Evolutionary conservation across 169 alveolate species (phyloP).

Genomic region (Plasmodium coatneyi): DNA sequence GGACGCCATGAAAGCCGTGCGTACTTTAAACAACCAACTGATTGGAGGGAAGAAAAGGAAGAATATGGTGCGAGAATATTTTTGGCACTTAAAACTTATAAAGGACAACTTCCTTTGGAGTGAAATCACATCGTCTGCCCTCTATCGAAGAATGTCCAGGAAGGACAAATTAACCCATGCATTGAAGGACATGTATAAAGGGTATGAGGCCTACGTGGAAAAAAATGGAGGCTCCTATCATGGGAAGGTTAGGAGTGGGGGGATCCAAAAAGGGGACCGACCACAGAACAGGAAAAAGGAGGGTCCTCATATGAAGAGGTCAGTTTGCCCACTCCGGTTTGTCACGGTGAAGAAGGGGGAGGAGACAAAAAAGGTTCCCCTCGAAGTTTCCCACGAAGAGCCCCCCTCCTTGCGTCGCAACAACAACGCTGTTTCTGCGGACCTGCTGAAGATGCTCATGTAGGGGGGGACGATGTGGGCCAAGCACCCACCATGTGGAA

Average conservation of each 20-base stretch:
- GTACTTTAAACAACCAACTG: conserved; percentile 87
- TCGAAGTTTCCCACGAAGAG: background rate
- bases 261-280: background rate
- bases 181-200: conserved; percentile 50
- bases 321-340: background rate
- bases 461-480: background rate
- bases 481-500: background rate
- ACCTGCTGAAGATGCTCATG: background rate
- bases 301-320: background rate
- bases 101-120: conserved; percentile 91
- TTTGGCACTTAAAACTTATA: conserved; percentile 92
- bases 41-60: conserved; percentile 94
- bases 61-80: conserved; percentile 90
- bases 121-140: conserved; percentile 58
- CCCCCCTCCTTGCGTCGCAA: background rate
- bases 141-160: conserved; percentile 51
- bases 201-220: conserved; percentile 33
- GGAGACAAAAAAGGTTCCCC: background rate
- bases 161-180: conserved; percentile 22
- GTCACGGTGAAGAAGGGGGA: background rate
- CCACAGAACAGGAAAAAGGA: background rate
- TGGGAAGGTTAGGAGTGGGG: background rate
- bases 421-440: conserved; percentile 21
- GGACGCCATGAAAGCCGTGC: conserved; percentile 92
- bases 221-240: background rate